Evolutionary conservation across 805 yeast genomes (phyloP).

Genomic region (Candida fluviatilis): DNA sequence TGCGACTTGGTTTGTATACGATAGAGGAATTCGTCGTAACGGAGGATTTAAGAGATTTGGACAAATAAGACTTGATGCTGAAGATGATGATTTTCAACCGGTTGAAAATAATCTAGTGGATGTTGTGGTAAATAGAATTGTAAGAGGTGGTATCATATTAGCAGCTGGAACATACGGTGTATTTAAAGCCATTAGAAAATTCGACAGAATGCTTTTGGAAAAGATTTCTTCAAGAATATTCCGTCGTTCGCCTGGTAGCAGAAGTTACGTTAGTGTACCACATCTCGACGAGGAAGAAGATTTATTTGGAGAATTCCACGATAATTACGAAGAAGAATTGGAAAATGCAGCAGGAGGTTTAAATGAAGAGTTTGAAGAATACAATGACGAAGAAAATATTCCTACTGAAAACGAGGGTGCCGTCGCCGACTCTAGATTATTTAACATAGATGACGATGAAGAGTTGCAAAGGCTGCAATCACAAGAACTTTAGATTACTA

Average conservation of each 20-base stretch:
- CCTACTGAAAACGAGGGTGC: slow-evolving; percentile 1
- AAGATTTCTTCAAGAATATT: slow-evolving; percentile 24
- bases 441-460: slow-evolving; percentile 4
- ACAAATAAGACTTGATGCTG: slow-evolving; percentile 79
- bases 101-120: slow-evolving; percentile 64
- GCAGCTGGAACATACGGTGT: slow-evolving; percentile 39
- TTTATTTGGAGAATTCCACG: slow-evolving; percentile 38
- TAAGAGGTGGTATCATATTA: slow-evolving; percentile 50
- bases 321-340: slow-evolving; percentile 35
- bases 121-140: slow-evolving; percentile 52
- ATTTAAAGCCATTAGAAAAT: slow-evolving; percentile 27
- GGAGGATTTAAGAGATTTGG: slow-evolving; percentile 79
- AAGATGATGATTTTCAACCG: slow-evolving; percentile 45
- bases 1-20: slow-evolving; percentile 69
- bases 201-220: slow-evolving; percentile 32
- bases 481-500: background rate
- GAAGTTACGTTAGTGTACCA: slow-evolving; percentile 41
- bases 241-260: slow-evolving; percentile 35
- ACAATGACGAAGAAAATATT: slow-evolving; percentile 17
- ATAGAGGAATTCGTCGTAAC: slow-evolving; percentile 73
- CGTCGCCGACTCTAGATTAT: slow-evolving; percentile 8
- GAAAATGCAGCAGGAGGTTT: slow-evolving; percentile 23
- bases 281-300: slow-evolving; percentile 36
- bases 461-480: background rate
- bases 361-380: slow-evolving; percentile 14